Conservation (phyloP, 164 flowering plant genomes). For the Buxus sempervirens region DNA sequence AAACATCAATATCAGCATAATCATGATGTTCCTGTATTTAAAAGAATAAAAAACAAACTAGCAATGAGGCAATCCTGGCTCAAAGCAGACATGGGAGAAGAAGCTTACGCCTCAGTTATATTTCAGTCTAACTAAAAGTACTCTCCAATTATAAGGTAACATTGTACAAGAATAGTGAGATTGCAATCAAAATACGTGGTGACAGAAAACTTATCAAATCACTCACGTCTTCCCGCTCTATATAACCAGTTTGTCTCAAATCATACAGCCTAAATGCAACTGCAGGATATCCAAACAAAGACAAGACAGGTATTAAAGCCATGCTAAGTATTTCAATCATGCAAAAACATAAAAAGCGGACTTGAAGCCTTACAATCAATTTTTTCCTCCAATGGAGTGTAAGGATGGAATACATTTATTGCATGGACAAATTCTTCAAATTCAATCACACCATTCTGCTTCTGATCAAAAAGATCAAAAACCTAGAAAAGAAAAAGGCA, state of each 20-base stretch:
- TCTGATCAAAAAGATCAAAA: conserved; percentile 84
- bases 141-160: no score
- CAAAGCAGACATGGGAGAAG: no score
- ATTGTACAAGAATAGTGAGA: not conserved
- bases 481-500: conserved; percentile 33
- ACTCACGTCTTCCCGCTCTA: conserved; percentile 87
- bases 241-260: conserved; percentile 74
- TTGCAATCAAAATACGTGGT: not conserved
- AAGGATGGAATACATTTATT: conserved; percentile 78
- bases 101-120: no score
- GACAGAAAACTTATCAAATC: not conserved
- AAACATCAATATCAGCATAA: no score
- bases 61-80: no score
- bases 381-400: conserved; percentile 65
- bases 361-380: conserved; percentile 58
- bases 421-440: conserved; percentile 85
- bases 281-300: conserved; percentile 34
- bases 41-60: no score
- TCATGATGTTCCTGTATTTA: no score
- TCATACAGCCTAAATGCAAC: conserved; percentile 87
- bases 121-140: no score
- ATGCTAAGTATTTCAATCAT: not conserved
- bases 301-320: not conserved
- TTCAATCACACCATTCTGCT: conserved; percentile 79
- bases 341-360: not conserved